Conservation (phyloP, 306 rosid genomes). For the Cucumis hystrix region DNA sequence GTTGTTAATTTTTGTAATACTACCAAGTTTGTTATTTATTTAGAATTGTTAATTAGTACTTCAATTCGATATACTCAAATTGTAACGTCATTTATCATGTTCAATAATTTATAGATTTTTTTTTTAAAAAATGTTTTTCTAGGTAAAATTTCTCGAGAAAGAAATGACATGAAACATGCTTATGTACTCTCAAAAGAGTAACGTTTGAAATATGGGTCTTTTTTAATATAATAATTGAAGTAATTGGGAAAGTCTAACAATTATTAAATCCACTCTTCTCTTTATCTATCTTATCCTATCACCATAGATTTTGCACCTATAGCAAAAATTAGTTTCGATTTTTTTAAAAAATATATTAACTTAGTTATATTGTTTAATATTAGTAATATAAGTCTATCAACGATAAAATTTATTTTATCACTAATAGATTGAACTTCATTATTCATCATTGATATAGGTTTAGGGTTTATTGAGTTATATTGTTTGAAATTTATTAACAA, state of each 20-base stretch:
- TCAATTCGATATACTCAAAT: no score
- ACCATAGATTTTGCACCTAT: no score
- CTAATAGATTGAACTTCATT: no score
- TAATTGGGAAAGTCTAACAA: neutral
- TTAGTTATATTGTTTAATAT: no score
- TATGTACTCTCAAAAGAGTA: neutral
- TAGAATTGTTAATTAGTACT: neutral
- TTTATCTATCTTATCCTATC: no score
- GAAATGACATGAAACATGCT: neutral
- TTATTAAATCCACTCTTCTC: neutral
- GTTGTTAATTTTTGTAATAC: neutral
- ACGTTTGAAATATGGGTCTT: neutral
- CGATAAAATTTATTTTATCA: no score
- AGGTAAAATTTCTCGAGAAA: neutral
- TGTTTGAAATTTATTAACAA: no score
- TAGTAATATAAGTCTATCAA: no score
- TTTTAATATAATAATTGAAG: neutral
- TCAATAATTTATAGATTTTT: neutral
- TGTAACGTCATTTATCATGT: neutral
- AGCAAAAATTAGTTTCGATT: no score
- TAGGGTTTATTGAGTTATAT: no score
- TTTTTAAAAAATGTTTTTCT: neutral
- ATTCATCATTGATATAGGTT: no score
- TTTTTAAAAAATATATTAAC: no score
- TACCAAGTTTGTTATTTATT: neutral